Percentiles rank a stretch among this genome's conserved stretches.
Evolutionary conservation across 768 basidiomycete genomes (phyloP).

Genomic region (Russula foetens): DNA sequence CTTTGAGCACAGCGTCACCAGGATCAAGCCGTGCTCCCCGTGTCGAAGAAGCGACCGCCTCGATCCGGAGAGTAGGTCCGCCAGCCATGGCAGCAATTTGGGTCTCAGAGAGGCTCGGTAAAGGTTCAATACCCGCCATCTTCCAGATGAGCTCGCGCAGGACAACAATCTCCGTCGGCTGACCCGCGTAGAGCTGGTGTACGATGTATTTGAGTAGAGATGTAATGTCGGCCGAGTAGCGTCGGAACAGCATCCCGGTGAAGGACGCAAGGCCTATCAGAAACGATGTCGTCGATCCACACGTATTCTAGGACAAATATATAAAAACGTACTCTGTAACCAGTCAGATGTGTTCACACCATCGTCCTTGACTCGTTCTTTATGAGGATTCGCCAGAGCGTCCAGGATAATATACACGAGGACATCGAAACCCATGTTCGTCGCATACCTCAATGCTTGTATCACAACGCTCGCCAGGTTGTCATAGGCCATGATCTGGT

Average conservation of each 20-base stretch:
- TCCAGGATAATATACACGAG: conserved; percentile 83
- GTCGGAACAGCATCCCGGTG: conserved; percentile 83
- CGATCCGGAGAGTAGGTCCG: conserved; percentile 77
- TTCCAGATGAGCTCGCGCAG: conserved; percentile 90
- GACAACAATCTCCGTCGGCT: conserved; percentile 83
- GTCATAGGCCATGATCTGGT: conserved; percentile 94
- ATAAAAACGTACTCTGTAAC: conserved; percentile 68
- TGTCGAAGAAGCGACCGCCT: conserved; percentile 73
- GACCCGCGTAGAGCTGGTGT: conserved; percentile 77
- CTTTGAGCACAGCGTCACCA: conserved; percentile 53
- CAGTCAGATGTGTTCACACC: conserved; percentile 87
- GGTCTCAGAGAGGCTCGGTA: conserved; percentile 81
- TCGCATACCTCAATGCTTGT: conserved; percentile 80
- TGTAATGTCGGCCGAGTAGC: conserved; percentile 76
- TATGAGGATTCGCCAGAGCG: conserved; percentile 74
- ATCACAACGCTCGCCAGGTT: conserved; percentile 88
- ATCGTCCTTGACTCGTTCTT: conserved; percentile 81
- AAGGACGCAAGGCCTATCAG: conserved; percentile 80
- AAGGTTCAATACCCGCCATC: conserved; percentile 90
- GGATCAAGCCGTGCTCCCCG: conserved; percentile 71
- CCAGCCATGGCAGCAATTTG: conserved; percentile 90
- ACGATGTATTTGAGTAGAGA: conserved; percentile 85
- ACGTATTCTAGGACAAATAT: neutral
- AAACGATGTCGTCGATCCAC: conserved; percentile 13
- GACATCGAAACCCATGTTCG: conserved; percentile 91